These are phyloP conservation scores for Schoenoplectus triqueter DNA, from an alignment of 202 grass and related monocot genomes.

Conservation along the genomic window DNA sequence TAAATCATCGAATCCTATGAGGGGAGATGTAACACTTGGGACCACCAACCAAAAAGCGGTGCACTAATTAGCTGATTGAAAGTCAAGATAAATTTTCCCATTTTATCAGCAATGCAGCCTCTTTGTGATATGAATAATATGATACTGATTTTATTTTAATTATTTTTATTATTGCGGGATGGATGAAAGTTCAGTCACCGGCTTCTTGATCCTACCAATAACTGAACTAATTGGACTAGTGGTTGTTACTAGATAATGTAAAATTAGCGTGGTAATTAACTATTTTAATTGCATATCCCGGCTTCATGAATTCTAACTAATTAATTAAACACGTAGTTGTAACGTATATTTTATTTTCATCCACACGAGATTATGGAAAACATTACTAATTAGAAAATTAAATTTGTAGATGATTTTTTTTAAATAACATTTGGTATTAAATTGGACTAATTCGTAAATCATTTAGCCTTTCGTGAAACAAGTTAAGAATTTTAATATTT, in stretches of 20 bases:
- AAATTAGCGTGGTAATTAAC: not conserved
- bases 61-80: constrained; percentile 5
- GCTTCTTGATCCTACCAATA: constrained; percentile 9
- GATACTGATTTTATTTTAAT: not conserved
- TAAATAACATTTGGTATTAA: too few relatives aligned
- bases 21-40: not conserved
- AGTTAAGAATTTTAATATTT: too few relatives aligned
- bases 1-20: not conserved
- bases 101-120: not conserved
- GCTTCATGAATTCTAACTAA: not conserved
- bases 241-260: not conserved
- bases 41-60: constrained; percentile 4
- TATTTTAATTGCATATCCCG: not conserved
- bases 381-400: not conserved
- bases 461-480: too few relatives aligned
- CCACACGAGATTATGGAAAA: not conserved
- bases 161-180: not conserved
- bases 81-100: constrained; percentile 3
- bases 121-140: not conserved
- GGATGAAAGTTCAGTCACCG: constrained; percentile 20
- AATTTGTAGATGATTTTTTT: not conserved
- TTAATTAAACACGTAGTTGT: not conserved
- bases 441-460: too few relatives aligned
- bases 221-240: constrained; percentile 23
- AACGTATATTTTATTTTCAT: not conserved